These are phyloP conservation scores for Carex myosuroides DNA, from an alignment of 176 grass and related monocot genomes.

Conservation along the genomic window DNA sequence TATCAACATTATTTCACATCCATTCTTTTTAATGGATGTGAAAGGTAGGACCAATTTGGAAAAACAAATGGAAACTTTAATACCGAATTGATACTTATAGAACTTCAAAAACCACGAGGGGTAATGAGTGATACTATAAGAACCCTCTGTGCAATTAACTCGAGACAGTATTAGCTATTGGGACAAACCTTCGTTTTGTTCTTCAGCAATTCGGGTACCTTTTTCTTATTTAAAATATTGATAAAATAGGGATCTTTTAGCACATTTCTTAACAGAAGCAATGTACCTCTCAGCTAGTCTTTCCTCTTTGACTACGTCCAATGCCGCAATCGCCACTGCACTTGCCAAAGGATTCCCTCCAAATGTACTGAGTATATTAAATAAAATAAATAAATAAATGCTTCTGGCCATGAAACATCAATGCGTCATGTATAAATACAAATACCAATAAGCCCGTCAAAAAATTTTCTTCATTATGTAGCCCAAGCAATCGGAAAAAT, in stretches of 20 bases:
- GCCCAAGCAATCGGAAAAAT: background rate
- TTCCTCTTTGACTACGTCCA: constrained; percentile 84
- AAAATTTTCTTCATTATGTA: background rate
- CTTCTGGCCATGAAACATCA: background rate
- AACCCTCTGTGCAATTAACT: background rate
- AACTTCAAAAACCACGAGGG: background rate
- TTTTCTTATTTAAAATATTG: background rate
- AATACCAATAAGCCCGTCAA: background rate
- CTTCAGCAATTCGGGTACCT: background rate
- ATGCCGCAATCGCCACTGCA: constrained; percentile 79
- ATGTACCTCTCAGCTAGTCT: constrained; percentile 68
- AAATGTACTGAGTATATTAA: constrained; percentile 57
- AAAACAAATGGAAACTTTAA: background rate
- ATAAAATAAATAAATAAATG: constrained; percentile 19
- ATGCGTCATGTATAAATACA: background rate
- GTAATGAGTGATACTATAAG: background rate
- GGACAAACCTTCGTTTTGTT: background rate
- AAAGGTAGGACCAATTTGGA: background rate
- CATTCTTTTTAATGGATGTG: background rate
- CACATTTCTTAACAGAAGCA: constrained; percentile 6
- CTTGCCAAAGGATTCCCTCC: constrained; percentile 95
- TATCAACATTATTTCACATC: too few relatives aligned
- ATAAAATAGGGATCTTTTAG: background rate
- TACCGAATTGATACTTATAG: background rate
- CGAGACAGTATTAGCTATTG: background rate